Base-by-base conservation (phyloP, 768 basidiomycete genomes). In the Sporobolomyces phaffii region DNA sequence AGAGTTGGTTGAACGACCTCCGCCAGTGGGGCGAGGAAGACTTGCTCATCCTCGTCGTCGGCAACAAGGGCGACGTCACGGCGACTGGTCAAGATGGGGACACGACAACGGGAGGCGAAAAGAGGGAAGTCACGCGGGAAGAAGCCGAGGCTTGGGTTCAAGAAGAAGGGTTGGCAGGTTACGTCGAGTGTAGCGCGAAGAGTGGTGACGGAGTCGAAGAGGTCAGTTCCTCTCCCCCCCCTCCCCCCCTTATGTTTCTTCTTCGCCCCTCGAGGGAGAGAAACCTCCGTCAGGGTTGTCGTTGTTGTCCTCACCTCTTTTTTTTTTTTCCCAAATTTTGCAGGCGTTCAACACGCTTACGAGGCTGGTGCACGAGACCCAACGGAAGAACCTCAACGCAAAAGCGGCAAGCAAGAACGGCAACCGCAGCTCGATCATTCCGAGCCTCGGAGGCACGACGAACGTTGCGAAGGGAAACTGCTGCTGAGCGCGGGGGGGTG, bases 1-100 rank as follows among this genome's bases (percentile, higher is more conserved):
- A 85, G 60, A 83, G 86, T 69, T 99, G 94, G 94, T 82, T 99
- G 26, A 86, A 88, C 13, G 94, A 99, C 77, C 91, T 92, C 22
- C 82, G 90, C 71, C 88, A 90, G 20, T 80, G 97, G 72, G 96
- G 88, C 22, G 93, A 91, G 73, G 89, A 91, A 18, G 87, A 96
- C 76, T 80, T 97, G 7, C 88, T 93, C 18, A 77, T 78, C 26
- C 76, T 80, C 9, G 43, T 75, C 10, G 71, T 75, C 10, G 74
- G 74, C 15, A 97, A 91, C 78, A 98, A 99, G 80, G 85, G 87
- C 15, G 93, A 97, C 77, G 40, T 66, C 13, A 6, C n/a, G 20
- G 29, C 18, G 17, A 26, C 14, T 24, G 60, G 26, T n/a, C 29
- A 33, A 5, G 20, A 17, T 31, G 41, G 41, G n/a, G 31, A 7